phyloP scores from a whole-genome alignment of 179 eudicot species.

The Spinacia oleracea region DNA sequence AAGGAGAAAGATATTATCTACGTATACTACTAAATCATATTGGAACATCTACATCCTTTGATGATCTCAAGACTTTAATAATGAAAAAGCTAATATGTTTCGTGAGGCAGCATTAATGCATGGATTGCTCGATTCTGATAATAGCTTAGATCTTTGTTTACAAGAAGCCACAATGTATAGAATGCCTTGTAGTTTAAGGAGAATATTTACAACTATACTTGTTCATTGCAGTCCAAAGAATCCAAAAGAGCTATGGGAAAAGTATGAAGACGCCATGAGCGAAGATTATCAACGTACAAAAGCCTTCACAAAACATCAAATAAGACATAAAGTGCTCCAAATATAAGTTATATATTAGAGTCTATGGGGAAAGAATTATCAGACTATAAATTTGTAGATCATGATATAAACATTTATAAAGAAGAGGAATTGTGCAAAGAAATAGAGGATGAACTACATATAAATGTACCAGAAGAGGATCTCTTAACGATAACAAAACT shows the following conservation, averaged over 20 bases:
- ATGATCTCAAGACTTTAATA: neutral
- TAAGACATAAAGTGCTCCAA: neutral
- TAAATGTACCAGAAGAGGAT: neutral
- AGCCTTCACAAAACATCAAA: neutral
- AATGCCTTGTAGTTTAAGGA: neutral
- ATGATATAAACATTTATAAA: neutral
- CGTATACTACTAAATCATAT: too few relatives aligned
- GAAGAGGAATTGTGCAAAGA: too few relatives aligned
- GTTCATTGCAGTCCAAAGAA: too few relatives aligned
- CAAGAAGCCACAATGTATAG: neutral
- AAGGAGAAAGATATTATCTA: too few relatives aligned
- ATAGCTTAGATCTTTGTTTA: neutral
- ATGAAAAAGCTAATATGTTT: neutral
- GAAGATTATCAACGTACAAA: constrained; percentile 2
- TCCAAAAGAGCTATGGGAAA: too few relatives aligned
- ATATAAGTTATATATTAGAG: neutral
- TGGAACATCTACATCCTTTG: neutral
- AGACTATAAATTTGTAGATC: neutral
- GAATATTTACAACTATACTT: neutral
- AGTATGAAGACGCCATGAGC: neutral
- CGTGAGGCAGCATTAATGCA: neutral
- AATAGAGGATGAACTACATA: neutral
- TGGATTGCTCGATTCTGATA: neutral
- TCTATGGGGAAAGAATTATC: neutral
- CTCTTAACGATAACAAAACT: neutral